Conservation (phyloP, 1,139 yeast genomes). For the Zhuliangozyma blackwelliae region DNA sequence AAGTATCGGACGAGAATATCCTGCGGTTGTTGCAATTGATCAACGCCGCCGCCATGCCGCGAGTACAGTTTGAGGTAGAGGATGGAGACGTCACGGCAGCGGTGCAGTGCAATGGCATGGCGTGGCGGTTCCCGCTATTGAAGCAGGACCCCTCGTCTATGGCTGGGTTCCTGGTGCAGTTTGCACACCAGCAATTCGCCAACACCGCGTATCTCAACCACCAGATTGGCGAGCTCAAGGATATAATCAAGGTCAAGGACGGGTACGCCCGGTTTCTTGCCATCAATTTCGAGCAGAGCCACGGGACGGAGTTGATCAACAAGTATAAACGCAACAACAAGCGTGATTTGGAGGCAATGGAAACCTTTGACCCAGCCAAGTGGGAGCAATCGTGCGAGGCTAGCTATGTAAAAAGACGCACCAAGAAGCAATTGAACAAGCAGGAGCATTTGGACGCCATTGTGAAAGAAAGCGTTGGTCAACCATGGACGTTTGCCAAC, state of each 20-base stretch:
- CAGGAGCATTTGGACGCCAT: slow-evolving; percentile 4
- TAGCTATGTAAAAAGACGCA: slow-evolving; percentile 2
- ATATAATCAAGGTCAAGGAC: slow-evolving; percentile 27
- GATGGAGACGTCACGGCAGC: slow-evolving; percentile 1
- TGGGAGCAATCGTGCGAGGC: slow-evolving; percentile 14
- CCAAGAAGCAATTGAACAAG: slow-evolving; percentile 2
- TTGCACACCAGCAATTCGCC: slow-evolving; percentile 22
- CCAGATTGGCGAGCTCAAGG: slow-evolving; percentile 20
- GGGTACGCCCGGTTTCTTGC: slow-evolving; percentile 29
- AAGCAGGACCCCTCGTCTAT: slow-evolving; percentile 8
- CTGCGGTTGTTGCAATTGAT: too few relatives aligned
- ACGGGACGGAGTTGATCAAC: slow-evolving; percentile 31
- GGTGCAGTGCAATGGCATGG: slow-evolving; percentile 5
- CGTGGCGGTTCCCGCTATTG: slow-evolving; percentile 22
- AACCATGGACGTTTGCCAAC: slow-evolving; percentile 10
- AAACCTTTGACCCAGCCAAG: slow-evolving; percentile 12
- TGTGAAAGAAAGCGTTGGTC: slow-evolving; percentile 2
- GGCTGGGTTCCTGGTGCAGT: slow-evolving; percentile 14
- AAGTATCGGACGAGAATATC: slow-evolving; percentile 9
- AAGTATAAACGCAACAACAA: slow-evolving; percentile 21
- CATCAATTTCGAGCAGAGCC: slow-evolving; percentile 35
- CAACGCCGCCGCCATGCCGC: too few relatives aligned
- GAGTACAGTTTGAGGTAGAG: slow-evolving; percentile 1
- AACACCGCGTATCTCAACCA: slow-evolving; percentile 18
- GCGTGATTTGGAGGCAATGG: slow-evolving; percentile 11